A percentile compares a stretch with the other conserved stretches of the same genome.
Conservation (phyloP, 2,329 filamentous ascomycete genomes). For the Thelonectria rubi region DNA sequence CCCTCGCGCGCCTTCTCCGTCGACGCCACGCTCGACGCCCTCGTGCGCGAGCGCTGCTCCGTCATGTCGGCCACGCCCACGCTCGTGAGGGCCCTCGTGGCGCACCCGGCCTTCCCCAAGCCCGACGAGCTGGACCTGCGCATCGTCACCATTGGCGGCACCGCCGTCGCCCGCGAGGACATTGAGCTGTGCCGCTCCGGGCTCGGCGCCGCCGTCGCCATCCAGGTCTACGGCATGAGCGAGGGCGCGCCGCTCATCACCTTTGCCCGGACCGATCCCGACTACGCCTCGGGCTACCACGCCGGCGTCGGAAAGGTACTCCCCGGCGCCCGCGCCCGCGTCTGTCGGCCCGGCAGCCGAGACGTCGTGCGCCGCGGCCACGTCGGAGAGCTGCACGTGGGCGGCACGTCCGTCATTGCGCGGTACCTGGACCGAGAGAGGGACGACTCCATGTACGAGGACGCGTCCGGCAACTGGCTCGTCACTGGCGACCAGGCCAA, state of each 20-base stretch:
- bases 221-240: slow-evolving; percentile 57
- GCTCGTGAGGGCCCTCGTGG: slow-evolving; percentile 46
- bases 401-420: slow-evolving; percentile 48
- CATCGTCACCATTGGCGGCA: slow-evolving; percentile 49
- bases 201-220: slow-evolving; percentile 45
- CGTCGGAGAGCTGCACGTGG: slow-evolving; percentile 53
- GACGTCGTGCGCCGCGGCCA: slow-evolving; percentile 44
- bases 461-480: slow-evolving; percentile 49
- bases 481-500: slow-evolving; percentile 53
- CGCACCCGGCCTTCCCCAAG: slow-evolving; percentile 42
- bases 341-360: slow-evolving; percentile 47
- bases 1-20: slow-evolving; percentile 48
- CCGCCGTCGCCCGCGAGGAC: slow-evolving; percentile 44
- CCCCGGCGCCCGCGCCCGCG: slow-evolving; percentile 50
- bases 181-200: slow-evolving; percentile 45
- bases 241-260: slow-evolving; percentile 54
- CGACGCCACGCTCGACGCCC: slow-evolving; percentile 44
- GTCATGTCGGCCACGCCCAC: slow-evolving; percentile 54
- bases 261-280: slow-evolving; percentile 47
- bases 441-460: slow-evolving; percentile 48
- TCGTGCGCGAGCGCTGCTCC: slow-evolving; percentile 47
- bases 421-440: slow-evolving; percentile 45
- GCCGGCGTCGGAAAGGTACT: slow-evolving; percentile 54
- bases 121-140: slow-evolving; percentile 42
- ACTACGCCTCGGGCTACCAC: slow-evolving; percentile 46